Evolutionary conservation across 2,329 filamentous ascomycete species (phyloP), one percentile per base, ranked within the genome.

Genomic region (Mycosphaerella sp.): DNA sequence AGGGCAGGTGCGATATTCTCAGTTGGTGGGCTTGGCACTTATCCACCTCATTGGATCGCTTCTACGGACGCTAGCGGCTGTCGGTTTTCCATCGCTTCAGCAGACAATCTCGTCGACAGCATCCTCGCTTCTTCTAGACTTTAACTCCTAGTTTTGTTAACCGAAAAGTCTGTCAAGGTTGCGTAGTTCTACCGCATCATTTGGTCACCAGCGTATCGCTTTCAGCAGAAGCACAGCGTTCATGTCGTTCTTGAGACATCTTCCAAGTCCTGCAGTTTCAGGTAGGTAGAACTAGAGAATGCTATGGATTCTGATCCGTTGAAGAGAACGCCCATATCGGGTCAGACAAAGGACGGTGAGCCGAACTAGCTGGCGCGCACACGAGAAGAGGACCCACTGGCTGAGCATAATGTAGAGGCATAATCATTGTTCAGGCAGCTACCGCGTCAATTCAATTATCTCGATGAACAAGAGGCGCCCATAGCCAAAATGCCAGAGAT

Each of bases 161-260:
- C 45, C 45, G 45, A 49, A 37, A 49, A 49, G 45, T 42, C 45
- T 49, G 37, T 49, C 39, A 25, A 12, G 45, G 30, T 41, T 28
- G 45, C 39, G 45, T 37, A 28, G 27, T 49, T 42, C 45, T 41
- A 39, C 45, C 45, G 45, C 41, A 37, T 42, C 37, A 49, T 35
- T n/a, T 9, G 6, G 39, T 39, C 8, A 1, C 17, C 8, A 41
- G 30, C 30, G 13, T n/a, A 34, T 13, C 30, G 10, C 13, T 10
- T 12, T 12, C 30, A 34, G 30, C 30, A 34, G 30, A 34, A 34
- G 30, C 30, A 34, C 30, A 8, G 30, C 30, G 4, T 34, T 34
- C 4, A 25, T 1, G 21, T 10, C 7, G 30, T 34, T 34, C 13
- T 25, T 6, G 4, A 25, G 6, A 3, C 7, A 25, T 12, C 7